Evolutionary conservation across 2,329 filamentous ascomycete genomes (phyloP).

Genomic region (Dactylellina parvicollis): DNA sequence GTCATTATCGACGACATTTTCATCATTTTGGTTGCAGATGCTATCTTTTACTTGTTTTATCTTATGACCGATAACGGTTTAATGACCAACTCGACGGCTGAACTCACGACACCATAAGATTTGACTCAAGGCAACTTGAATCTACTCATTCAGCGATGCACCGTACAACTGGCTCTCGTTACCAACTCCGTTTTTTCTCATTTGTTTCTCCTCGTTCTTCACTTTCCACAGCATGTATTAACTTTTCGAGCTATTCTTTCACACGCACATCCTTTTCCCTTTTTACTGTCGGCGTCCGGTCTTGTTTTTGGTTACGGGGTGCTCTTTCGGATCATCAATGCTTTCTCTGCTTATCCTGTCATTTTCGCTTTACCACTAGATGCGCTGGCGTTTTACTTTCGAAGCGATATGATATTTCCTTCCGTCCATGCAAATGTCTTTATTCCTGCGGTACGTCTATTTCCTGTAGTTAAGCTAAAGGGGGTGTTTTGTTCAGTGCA

Average conservation of each 20-base stretch:
- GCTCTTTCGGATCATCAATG: constrained; percentile 4
- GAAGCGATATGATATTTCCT: constrained; percentile 29
- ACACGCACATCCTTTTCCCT: neutral
- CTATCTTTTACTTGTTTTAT: neutral
- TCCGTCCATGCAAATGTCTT: neutral
- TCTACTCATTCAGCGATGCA: constrained; percentile 39
- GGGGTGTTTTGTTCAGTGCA: neutral
- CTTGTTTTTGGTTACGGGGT: constrained; percentile 18
- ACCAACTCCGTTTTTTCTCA: constrained; percentile 22
- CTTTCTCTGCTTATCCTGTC: constrained; percentile 9
- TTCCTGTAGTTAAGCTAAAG: constrained; percentile 7
- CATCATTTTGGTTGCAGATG: neutral
- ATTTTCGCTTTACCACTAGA: constrained; percentile 41
- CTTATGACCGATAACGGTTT: constrained; percentile 46
- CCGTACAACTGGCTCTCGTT: constrained; percentile 18
- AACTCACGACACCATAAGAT: constrained; percentile 36
- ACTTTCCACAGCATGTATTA: constrained; percentile 28
- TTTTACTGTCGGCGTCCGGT: constrained; percentile 41
- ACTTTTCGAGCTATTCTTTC: neutral
- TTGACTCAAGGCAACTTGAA: constrained; percentile 54
- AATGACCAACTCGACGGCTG: constrained; percentile 35
- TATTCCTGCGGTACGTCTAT: neutral
- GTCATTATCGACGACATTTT: constrained; percentile 29
- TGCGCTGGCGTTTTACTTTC: constrained; percentile 53
- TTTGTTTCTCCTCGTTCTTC: constrained; percentile 1